A percentile compares a stretch with the other conserved stretches of the same genome.
phyloP scores from a whole-genome alignment of 148 eudicot species.

The Silene uniflora region DNA sequence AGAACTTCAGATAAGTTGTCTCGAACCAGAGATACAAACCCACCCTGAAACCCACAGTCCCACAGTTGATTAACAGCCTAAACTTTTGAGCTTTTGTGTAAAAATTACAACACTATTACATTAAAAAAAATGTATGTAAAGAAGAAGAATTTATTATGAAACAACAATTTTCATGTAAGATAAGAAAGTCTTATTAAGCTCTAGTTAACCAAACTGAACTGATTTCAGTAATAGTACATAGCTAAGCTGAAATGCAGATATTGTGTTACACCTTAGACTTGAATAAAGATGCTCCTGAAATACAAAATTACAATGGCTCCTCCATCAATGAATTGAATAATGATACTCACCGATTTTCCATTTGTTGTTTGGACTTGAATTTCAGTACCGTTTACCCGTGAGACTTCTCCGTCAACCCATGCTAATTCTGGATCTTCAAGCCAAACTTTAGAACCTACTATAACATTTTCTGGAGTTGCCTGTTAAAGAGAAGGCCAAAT shows the following conservation, averaged over 20 bases:
- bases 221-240: not conserved
- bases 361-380: slow-evolving; percentile 62
- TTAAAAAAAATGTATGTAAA: not conserved
- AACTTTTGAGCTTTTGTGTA: not conserved
- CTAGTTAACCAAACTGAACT: not conserved
- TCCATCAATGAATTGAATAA: not conserved
- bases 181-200: not conserved
- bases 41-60: slow-evolving; percentile 2
- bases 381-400: slow-evolving; percentile 61
- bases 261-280: not conserved
- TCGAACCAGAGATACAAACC: not conserved
- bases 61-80: not conserved
- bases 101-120: not conserved
- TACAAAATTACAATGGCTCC: not conserved
- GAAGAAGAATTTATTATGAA: no score
- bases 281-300: not conserved
- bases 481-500: slow-evolving; percentile 35
- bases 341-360: slow-evolving; percentile 67
- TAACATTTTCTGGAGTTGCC: slow-evolving; percentile 80
- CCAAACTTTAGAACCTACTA: slow-evolving; percentile 96
- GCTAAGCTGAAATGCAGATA: no score
- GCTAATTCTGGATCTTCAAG: slow-evolving; percentile 83
- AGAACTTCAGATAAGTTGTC: not conserved
- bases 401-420: slow-evolving; percentile 92
- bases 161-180: no score